Evolutionary conservation across 305 asterid genomes (phyloP).

Genomic region (Rubia occidens): DNA sequence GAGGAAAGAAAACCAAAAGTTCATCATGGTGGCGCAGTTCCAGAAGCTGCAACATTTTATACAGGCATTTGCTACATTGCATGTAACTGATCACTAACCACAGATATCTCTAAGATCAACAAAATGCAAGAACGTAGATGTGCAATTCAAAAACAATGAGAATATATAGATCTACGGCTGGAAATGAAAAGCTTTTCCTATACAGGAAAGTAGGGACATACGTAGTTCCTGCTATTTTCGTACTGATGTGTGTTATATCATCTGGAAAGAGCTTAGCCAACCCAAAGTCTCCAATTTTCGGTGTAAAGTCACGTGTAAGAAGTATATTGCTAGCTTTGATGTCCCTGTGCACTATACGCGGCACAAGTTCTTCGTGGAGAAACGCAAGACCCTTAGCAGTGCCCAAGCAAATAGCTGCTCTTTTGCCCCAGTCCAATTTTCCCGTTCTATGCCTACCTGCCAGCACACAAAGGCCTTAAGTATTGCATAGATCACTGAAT

Average conservation of each 20-base stretch:
- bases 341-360: conserved; percentile 81
- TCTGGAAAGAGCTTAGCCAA: conserved; percentile 90
- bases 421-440: conserved; percentile 53
- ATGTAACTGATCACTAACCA: neutral
- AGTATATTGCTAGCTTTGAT: conserved; percentile 88
- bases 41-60: neutral
- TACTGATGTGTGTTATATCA: conserved; percentile 82
- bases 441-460: conserved; percentile 43
- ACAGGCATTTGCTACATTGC: neutral
- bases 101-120: neutral
- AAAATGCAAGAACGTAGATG: neutral
- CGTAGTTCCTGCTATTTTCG: conserved; percentile 89
- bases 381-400: conserved; percentile 74
- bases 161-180: neutral
- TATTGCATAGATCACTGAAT: conserved; percentile 8
- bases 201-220: conserved; percentile 25
- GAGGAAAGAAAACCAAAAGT: no score
- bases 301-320: conserved; percentile 51
- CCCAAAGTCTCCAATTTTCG: conserved; percentile 94
- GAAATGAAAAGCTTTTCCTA: neutral
- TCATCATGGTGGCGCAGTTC: neutral
- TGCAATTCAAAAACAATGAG: neutral
- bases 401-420: conserved; percentile 71
- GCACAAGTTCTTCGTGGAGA: conserved; percentile 75
- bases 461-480: conserved; percentile 21